These are phyloP conservation scores for Xanthoconium separans DNA, from an alignment of 1,284 basidiomycete genomes.

Conservation along the genomic window DNA sequence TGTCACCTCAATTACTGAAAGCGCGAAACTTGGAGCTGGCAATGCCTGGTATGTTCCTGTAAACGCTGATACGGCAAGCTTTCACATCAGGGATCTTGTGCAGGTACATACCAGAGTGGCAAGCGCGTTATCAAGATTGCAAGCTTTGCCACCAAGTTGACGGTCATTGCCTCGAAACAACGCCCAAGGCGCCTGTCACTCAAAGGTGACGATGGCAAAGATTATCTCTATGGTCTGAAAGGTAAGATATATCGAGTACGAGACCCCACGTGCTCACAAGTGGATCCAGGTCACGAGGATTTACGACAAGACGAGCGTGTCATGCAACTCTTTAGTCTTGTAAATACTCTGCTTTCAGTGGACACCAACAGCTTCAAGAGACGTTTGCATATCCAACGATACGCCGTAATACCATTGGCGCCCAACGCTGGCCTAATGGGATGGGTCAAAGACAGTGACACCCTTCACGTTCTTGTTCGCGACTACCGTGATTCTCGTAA, in stretches of 20 bases:
- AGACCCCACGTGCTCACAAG: slow-evolving; percentile 2
- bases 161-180: slow-evolving; percentile 98
- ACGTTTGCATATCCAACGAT: slow-evolving; percentile 92
- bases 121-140: slow-evolving; percentile 83
- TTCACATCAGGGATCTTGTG: not conserved
- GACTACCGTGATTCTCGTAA: slow-evolving; percentile 95
- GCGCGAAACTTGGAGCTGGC: slow-evolving; percentile 91
- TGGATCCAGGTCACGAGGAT: slow-evolving; percentile 86
- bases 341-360: slow-evolving; percentile 92
- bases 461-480: slow-evolving; percentile 96
- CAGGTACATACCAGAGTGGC: slow-evolving; percentile 93
- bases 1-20: slow-evolving; percentile 90
- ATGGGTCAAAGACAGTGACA: slow-evolving; percentile 97
- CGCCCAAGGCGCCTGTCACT: slow-evolving; percentile 89
- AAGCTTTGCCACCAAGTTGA: slow-evolving; percentile 83
- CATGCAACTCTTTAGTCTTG: slow-evolving; percentile 98
- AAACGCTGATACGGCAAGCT: not conserved
- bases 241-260: slow-evolving; percentile 42
- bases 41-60: slow-evolving; percentile 71
- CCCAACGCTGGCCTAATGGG: slow-evolving; percentile 95
- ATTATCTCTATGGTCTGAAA: slow-evolving; percentile 94
- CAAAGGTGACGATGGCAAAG: slow-evolving; percentile 89
- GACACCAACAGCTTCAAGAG: slow-evolving; percentile 97
- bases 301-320: slow-evolving; percentile 98
- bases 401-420: slow-evolving; percentile 92